Evolutionary conservation across 2,329 filamentous ascomycete genomes (phyloP).

Genomic region (Sarocladiaceae sp.): DNA sequence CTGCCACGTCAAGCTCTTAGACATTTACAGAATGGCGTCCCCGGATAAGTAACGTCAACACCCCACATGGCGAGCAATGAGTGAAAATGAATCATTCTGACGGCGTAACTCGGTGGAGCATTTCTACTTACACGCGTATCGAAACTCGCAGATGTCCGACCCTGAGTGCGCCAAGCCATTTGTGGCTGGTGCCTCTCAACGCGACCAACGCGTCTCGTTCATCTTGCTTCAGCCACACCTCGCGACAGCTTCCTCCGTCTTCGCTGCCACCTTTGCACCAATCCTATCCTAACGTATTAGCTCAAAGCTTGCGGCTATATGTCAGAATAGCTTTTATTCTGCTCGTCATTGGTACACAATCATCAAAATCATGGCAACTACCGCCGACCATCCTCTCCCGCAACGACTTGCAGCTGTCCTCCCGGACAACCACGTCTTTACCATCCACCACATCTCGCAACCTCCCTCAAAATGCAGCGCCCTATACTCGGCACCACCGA

Average conservation of each 20-base stretch:
- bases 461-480: conserved; percentile 70
- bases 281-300: too few relatives aligned
- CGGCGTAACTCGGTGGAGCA: not conserved
- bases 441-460: conserved; percentile 82
- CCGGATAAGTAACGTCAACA: not conserved
- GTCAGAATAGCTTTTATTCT: too few relatives aligned
- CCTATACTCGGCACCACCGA: conserved; percentile 75
- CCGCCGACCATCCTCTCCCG: conserved; percentile 13
- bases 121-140: too few relatives aligned
- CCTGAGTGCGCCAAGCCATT: too few relatives aligned
- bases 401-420: conserved; percentile 42
- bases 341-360: too few relatives aligned
- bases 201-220: not conserved
- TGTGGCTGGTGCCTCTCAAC: not conserved
- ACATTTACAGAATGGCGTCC: not conserved
- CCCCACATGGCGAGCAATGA: too few relatives aligned
- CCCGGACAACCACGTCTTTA: conserved; percentile 55
- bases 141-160: too few relatives aligned
- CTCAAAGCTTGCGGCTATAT: too few relatives aligned
- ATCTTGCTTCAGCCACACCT: not conserved
- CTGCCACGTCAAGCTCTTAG: too few relatives aligned
- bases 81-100: not conserved
- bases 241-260: not conserved
- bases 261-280: not conserved
- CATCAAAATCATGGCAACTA: conserved; percentile 1